These are phyloP conservation scores for Chionographis japonica DNA, from an alignment of 106 monocot species.

Conservation along the genomic window DNA sequence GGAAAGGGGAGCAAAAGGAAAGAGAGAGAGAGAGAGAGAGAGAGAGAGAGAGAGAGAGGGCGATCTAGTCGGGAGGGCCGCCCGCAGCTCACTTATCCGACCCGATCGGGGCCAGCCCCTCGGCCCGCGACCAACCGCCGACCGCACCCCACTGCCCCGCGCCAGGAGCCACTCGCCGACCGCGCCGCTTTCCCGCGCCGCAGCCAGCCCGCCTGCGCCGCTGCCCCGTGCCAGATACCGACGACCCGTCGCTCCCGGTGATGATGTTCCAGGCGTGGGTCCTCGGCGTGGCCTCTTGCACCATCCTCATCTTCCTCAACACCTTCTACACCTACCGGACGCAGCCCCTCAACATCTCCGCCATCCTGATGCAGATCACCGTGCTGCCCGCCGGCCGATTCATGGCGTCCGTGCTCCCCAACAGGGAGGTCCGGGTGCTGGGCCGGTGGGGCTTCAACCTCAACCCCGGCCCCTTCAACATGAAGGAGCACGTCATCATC, in stretches of 20 bases:
- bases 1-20: too few relatives aligned
- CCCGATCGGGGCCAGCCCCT: too few relatives aligned
- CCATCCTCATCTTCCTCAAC: conserved; percentile 56
- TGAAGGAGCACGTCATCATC: conserved; percentile 81
- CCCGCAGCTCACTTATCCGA: too few relatives aligned
- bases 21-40: too few relatives aligned
- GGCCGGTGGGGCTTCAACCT: conserved; percentile 36
- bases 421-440: conserved; percentile 24
- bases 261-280: conserved; percentile 66
- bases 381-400: conserved; percentile 57
- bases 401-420: conserved; percentile 55
- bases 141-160: too few relatives aligned
- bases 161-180: too few relatives aligned
- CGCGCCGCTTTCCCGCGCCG: too few relatives aligned
- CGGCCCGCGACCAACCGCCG: too few relatives aligned
- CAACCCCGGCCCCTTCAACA: conserved; percentile 76
- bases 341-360: conserved; percentile 60
- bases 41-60: too few relatives aligned
- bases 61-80: too few relatives aligned
- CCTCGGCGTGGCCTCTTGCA: conserved; percentile 45
- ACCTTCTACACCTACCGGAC: conserved; percentile 74
- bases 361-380: conserved; percentile 59
- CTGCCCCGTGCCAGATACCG: conserved; percentile 68
- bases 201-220: too few relatives aligned
- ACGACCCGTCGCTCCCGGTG: conserved; percentile 61